Percentiles rank a stretch among this genome's conserved stretches.
These are phyloP conservation scores for Colletotrichum sp. DNA, from an alignment of 2,329 filamentous ascomycete species.

Conservation along the genomic window DNA sequence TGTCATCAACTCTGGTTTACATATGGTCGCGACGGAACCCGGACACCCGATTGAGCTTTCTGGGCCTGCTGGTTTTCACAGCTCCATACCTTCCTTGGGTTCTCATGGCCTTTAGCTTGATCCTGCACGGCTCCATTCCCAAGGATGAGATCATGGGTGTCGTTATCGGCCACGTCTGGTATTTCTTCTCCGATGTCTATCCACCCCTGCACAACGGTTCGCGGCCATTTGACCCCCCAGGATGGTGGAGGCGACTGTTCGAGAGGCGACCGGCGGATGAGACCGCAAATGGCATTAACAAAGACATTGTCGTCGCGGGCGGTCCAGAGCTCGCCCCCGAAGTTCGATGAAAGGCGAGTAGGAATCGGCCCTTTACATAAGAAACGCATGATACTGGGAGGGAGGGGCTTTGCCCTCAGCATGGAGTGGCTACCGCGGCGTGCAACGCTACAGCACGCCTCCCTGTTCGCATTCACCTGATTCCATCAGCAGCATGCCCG, in stretches of 20 bases:
- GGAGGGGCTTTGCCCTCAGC: not conserved
- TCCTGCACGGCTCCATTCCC: slow-evolving; percentile 88
- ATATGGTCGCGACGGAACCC: slow-evolving; percentile 98
- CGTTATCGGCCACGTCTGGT: slow-evolving; percentile 94
- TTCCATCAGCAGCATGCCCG: not conserved
- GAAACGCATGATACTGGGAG: not conserved
- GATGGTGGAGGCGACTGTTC: slow-evolving; percentile 89
- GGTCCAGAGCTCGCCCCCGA: slow-evolving; percentile 29
- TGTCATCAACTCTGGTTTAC: slow-evolving; percentile 93
- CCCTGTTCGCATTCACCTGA: not conserved
- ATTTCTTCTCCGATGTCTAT: slow-evolving; percentile 97
- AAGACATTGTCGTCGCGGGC: slow-evolving; percentile 67
- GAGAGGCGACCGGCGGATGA: slow-evolving; percentile 59
- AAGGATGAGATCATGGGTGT: slow-evolving; percentile 97
- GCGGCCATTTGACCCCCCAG: slow-evolving; percentile 85
- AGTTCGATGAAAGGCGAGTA: slow-evolving; percentile 8
- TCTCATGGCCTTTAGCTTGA: slow-evolving; percentile 86
- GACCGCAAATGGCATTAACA: slow-evolving; percentile 60
- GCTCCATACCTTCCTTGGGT: slow-evolving; percentile 97
- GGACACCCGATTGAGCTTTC: slow-evolving; percentile 85
- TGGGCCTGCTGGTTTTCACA: slow-evolving; percentile 88
- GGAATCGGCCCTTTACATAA: not conserved
- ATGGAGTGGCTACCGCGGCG: slow-evolving; percentile 4
- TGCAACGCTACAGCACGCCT: not conserved
- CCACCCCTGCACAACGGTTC: slow-evolving; percentile 86